These are phyloP conservation scores for Ganoderma resinaceum DNA, from an alignment of 1,284 basidiomycete genomes.

Conservation along the genomic window DNA sequence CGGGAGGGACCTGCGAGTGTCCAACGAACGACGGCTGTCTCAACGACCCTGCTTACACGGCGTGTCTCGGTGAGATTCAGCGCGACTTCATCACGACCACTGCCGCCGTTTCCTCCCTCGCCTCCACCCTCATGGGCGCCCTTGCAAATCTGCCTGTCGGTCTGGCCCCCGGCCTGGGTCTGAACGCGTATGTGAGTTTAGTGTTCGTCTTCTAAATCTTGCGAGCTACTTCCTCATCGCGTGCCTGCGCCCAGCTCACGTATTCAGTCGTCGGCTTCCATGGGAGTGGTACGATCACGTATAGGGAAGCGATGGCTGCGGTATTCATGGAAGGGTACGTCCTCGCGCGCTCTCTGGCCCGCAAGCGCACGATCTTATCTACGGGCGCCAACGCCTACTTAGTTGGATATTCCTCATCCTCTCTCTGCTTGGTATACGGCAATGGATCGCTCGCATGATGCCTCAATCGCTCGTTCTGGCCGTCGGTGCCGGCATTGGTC, in stretches of 20 bases:
- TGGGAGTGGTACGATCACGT: conserved; percentile 79
- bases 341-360: background rate
- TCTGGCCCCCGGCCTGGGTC: conserved; percentile 79
- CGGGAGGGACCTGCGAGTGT: conserved; percentile 88
- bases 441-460: conserved; percentile 90
- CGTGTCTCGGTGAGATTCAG: conserved; percentile 71
- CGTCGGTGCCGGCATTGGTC: conserved; percentile 86
- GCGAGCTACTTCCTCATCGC: background rate
- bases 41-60: conserved; percentile 66
- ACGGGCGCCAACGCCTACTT: background rate
- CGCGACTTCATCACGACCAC: conserved; percentile 82
- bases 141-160: conserved; percentile 88
- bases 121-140: conserved; percentile 84
- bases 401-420: conserved; percentile 87
- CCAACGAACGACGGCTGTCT: conserved; percentile 56
- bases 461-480: conserved; percentile 87
- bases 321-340: conserved; percentile 85
- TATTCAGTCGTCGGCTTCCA: conserved; percentile 90
- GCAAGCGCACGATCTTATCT: background rate
- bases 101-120: conserved; percentile 78
- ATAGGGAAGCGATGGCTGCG: conserved; percentile 85
- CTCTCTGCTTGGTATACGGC: conserved; percentile 85
- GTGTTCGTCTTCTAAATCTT: background rate
- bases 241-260: conserved; percentile 68
- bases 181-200: conserved; percentile 81